Evolutionary conservation across 768 basidiomycete species (phyloP), one percentile per base, ranked within the genome.

Genomic region (Boletus pseudopeckii): DNA sequence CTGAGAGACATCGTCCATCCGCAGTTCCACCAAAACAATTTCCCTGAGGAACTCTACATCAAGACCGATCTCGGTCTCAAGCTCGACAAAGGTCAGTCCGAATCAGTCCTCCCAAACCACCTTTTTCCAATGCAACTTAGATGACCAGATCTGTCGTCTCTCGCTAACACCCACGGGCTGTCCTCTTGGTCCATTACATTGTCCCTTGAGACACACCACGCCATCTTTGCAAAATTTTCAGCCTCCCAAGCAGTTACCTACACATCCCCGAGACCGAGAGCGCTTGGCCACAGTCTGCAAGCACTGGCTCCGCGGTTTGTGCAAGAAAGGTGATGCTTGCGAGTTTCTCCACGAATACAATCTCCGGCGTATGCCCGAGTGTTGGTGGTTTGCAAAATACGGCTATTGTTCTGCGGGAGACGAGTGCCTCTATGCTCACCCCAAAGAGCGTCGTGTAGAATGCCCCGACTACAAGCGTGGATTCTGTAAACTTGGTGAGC

Each of bases 341-440:
- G 97, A 98, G 74, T 99, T 98, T 72, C 80, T 98, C 67, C 97
- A 99, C 73, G 97, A 98, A 75, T 99, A 98, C 77, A 97, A 98
- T 69, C 80, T 99, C 47, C 77, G 97, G 54, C 87, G 92, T 56
- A 98, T 98, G 95, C 97, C 97, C 7, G 92, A 98, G 69, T 98
- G 97, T 65, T 97, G 93, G 88, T 98, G 94, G 94, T 98, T 86
- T 71, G 92, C 92, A 48, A 97, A 96, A 71, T 95, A 93, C 64
- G 97, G 97, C 15, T 98, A 94, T 71, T 98, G 97, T 70, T 91
- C 92, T 24, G 88, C 94, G 18, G 96, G 97, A 52, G 94, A 96
- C 62, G 95, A 98, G 71, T 99, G 97, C 69, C 77, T 99, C 60
- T 99, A 98, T 69, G 91, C 92, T 15, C 92, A 96, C 67, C 93